Evolutionary conservation across 1,284 basidiomycete genomes (phyloP), one percentile per base, ranked within the genome.

Genomic region (Amylostereum chailletii): DNA sequence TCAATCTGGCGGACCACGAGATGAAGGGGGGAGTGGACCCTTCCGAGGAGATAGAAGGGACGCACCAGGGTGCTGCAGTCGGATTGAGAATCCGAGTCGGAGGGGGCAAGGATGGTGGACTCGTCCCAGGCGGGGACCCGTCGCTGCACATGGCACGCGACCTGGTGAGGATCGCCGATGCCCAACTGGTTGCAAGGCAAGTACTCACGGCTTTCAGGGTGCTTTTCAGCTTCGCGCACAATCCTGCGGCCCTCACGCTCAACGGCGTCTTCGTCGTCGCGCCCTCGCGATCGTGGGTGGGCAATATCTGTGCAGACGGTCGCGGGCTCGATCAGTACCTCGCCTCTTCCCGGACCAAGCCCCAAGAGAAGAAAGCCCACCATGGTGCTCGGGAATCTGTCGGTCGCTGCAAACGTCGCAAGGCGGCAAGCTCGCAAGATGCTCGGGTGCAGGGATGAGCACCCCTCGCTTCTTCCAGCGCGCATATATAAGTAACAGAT

Each of bases 41-140:
- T 42, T 33, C 5, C 3, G 38, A 44, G 26, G 8, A 29, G 34
- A 38, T 19, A 27, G 42, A 19, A 19, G 19, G 19, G 19, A 19
- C 56, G 46, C 45, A 65, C 65, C 49, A 66, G 53, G n/a, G 64
- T 66, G 47, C 63, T 66, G 45, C 61, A 62, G 51, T 66, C 65
- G 11, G 64, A 65, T 36, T 62, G 51, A 4, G 56, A 39, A 6
- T 47, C 41, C 38, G 62, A 62, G 11, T 19, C 19, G 19, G 19
- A 19, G 1, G 58, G 55, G 7, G 50, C 40, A 44, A 59, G 55
- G 30, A 52, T 27, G 5, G 53, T 53, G 30, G 48, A 43, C 19
- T 55, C 40, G 30, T 49, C 49, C 37, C 52, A 55, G 9, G 52
- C 48, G 45, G 46, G 49, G 42, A 55, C 49, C 34, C 57, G 56